Conservation (phyloP, 495 filamentous ascomycete species). For the Penicillium lividum region DNA sequence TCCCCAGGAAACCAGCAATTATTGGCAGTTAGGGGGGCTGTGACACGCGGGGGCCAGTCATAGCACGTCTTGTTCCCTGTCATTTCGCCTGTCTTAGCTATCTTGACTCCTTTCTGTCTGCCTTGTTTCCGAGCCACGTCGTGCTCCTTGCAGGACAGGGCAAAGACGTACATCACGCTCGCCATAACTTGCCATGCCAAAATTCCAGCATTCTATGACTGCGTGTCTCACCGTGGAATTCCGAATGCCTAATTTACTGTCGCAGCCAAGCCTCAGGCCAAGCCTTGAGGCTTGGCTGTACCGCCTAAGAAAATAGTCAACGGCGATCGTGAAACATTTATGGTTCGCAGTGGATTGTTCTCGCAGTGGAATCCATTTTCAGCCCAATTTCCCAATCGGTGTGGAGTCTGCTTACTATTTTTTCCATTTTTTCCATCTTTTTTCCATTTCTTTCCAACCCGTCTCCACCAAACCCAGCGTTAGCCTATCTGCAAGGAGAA, state of each 20-base stretch:
- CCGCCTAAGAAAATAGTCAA: neutral
- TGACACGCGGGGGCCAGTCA: slow-evolving; percentile 6
- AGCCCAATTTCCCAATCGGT: neutral
- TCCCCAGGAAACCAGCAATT: slow-evolving; percentile 10
- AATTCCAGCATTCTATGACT: neutral
- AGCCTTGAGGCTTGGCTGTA: neutral
- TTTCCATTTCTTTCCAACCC: neutral
- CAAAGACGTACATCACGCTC: neutral
- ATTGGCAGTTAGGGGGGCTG: slow-evolving; percentile 6
- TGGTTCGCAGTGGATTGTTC: slow-evolving; percentile 2
- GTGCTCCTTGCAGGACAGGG: slow-evolving; percentile 2
- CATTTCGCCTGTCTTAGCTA: neutral
- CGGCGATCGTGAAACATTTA: neutral
- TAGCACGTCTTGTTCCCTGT: neutral
- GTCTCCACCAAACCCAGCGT: neutral
- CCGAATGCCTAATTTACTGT: neutral
- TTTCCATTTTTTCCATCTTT: neutral
- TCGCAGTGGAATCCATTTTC: neutral
- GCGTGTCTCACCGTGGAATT: neutral
- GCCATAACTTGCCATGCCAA: neutral
- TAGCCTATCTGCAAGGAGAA: neutral
- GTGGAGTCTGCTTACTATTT: neutral
- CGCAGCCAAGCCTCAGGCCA: neutral
- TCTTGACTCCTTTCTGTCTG: neutral
- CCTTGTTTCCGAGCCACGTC: slow-evolving; percentile 3